A percentile compares a stretch with the other conserved stretches of the same genome.
Evolutionary conservation across 202 grass and related monocot genomes (phyloP).

Genomic region (Bolboschoenoplectus hybrid): DNA sequence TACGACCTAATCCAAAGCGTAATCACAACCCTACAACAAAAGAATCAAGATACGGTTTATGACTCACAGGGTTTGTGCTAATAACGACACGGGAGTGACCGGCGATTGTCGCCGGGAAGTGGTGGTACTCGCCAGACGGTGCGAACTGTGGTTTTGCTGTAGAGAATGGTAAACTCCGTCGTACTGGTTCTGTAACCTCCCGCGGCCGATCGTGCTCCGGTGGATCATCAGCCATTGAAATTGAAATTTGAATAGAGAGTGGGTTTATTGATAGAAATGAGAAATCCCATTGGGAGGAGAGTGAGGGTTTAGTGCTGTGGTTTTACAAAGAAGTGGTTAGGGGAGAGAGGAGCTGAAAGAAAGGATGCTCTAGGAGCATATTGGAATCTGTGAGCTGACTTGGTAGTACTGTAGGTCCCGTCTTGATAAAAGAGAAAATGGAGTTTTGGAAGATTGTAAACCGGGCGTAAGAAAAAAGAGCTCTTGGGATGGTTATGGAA

Average conservation of each 20-base stretch:
- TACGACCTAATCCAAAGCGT: neutral
- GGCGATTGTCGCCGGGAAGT: conserved; percentile 45
- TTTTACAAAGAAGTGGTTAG: neutral
- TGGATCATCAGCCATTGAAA: conserved; percentile 20
- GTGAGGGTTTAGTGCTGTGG: conserved; percentile 1
- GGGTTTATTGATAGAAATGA: neutral
- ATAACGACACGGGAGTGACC: neutral
- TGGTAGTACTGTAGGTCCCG: neutral
- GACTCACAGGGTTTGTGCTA: conserved; percentile 2
- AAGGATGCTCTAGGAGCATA: neutral
- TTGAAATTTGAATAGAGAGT: neutral
- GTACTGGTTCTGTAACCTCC: conserved; percentile 34
- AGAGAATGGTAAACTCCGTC: conserved; percentile 40
- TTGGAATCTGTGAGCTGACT: neutral
- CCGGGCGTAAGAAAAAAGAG: conserved; percentile 5
- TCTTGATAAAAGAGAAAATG: neutral
- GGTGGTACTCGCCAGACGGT: conserved; percentile 66
- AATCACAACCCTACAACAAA: neutral
- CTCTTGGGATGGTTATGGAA: conserved; percentile 15
- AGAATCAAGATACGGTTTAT: neutral
- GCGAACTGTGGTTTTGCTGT: conserved; percentile 47
- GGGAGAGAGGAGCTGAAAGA: neutral
- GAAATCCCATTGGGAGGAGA: neutral
- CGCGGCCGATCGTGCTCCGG: conserved; percentile 27
- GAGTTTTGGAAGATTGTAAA: neutral